Conservation (phyloP, 2,329 filamentous ascomycete species). For the Penicillium sp. region DNA sequence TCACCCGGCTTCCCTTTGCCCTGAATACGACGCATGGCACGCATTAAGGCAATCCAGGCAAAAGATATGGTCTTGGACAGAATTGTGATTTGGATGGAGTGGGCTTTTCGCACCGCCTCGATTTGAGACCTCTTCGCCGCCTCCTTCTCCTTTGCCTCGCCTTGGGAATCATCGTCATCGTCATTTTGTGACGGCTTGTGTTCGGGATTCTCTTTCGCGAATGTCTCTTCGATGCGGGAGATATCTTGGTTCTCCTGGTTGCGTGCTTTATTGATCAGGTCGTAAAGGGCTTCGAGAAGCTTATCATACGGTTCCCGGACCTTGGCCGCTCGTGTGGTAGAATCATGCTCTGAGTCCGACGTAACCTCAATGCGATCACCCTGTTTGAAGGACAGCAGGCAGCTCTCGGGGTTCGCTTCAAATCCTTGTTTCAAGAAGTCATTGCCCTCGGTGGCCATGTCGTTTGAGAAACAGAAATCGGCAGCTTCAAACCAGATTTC, state of each 20-base stretch:
- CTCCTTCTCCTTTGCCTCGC: slow-evolving; percentile 55
- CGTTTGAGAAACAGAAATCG: slow-evolving; percentile 86
- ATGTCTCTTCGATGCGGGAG: slow-evolving; percentile 59
- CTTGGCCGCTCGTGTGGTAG: slow-evolving; percentile 66
- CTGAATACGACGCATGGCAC: slow-evolving; percentile 91
- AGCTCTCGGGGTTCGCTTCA: slow-evolving; percentile 89
- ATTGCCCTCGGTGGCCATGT: slow-evolving; percentile 71
- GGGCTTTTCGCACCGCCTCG: slow-evolving; percentile 65
- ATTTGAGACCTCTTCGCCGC: slow-evolving; percentile 60
- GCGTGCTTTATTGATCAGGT: slow-evolving; percentile 73
- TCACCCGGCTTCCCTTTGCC: slow-evolving; percentile 76
- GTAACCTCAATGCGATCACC: slow-evolving; percentile 85
- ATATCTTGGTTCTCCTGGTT: slow-evolving; percentile 68
- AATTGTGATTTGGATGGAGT: slow-evolving; percentile 72
- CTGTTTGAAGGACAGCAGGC: slow-evolving; percentile 84
- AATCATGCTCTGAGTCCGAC: slow-evolving; percentile 74
- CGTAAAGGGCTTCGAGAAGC: slow-evolving; percentile 85
- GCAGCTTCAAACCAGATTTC: slow-evolving; percentile 95
- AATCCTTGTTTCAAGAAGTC: slow-evolving; percentile 83
- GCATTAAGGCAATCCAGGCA: slow-evolving; percentile 92
- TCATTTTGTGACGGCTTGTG: slow-evolving; percentile 48
- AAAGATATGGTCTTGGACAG: slow-evolving; percentile 87
- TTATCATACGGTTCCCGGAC: slow-evolving; percentile 84
- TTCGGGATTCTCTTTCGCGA: slow-evolving; percentile 47
- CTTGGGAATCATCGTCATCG: slow-evolving; percentile 59